phyloP scores from a whole-genome alignment of 2,329 filamentous ascomycete species.

The Microsporum audouinii region DNA sequence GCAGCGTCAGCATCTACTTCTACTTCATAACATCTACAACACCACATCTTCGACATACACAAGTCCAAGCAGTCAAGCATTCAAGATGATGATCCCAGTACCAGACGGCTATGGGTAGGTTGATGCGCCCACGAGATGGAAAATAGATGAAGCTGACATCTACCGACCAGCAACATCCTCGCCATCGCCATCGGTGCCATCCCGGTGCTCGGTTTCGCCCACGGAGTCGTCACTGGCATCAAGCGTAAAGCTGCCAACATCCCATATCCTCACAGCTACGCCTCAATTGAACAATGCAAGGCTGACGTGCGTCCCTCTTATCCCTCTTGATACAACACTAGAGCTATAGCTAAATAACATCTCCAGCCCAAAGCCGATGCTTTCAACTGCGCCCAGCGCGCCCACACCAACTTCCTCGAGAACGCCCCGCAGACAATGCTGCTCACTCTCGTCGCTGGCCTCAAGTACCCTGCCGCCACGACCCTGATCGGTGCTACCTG shows the following conservation, averaged over 20 bases:
- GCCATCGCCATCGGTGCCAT: constrained; percentile 44
- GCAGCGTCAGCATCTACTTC: too few species aligned
- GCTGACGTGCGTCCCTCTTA: constrained; percentile 26
- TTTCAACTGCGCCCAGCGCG: constrained; percentile 46
- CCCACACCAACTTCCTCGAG: constrained; percentile 50
- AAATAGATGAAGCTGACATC: background rate
- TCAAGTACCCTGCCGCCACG: constrained; percentile 41
- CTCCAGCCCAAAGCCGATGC: constrained; percentile 33
- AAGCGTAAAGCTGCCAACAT: constrained; percentile 44
- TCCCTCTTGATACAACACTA: background rate
- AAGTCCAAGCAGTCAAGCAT: background rate
- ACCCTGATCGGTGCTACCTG: constrained; percentile 39
- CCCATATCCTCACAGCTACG: constrained; percentile 49
- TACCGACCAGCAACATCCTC: constrained; percentile 43
- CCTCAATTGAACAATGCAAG: constrained; percentile 44
- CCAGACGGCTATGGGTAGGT: constrained; percentile 41
- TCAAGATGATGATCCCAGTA: constrained; percentile 17
- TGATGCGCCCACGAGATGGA: background rate
- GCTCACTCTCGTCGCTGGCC: constrained; percentile 43
- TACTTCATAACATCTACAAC: too few species aligned
- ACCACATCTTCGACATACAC: too few species aligned
- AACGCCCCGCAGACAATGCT: constrained; percentile 43
- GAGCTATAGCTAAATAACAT: background rate
- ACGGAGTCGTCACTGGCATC: constrained; percentile 36
- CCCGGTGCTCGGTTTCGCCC: constrained; percentile 42